Evolutionary conservation across 495 filamentous ascomycete species (phyloP).

Genomic region (Terfezia boudieri): DNA sequence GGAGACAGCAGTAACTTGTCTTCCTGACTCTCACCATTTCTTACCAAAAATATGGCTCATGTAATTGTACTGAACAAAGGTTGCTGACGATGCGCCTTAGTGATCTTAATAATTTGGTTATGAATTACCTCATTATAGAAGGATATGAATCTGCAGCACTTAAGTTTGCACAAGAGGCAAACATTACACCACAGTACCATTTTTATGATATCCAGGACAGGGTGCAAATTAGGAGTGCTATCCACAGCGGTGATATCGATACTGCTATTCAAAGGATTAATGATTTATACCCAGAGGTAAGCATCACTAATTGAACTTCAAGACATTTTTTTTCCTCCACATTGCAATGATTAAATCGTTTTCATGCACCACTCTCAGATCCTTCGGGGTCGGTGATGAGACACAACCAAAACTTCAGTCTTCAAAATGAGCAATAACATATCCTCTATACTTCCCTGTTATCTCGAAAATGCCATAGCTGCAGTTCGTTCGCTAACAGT

Average conservation of each 20-base stretch:
- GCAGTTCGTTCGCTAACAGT: too few species aligned
- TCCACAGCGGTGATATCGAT: slow-evolving; percentile 66
- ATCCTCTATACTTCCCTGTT: background rate
- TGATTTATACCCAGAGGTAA: slow-evolving; percentile 73
- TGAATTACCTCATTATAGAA: slow-evolving; percentile 93
- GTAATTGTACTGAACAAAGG: slow-evolving; percentile 19
- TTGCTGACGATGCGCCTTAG: slow-evolving; percentile 24
- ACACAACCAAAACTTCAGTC: slow-evolving; percentile 70
- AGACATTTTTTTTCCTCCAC: slow-evolving; percentile 3
- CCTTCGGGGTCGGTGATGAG: slow-evolving; percentile 68
- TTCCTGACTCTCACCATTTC: slow-evolving; percentile 28
- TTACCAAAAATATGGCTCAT: slow-evolving; percentile 6
- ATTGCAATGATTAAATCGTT: slow-evolving; percentile 79
- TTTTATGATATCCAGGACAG: slow-evolving; percentile 50
- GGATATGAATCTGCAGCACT: slow-evolving; percentile 83
- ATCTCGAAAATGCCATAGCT: too few species aligned
- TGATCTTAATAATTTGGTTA: slow-evolving; percentile 84
- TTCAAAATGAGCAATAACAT: slow-evolving; percentile 64
- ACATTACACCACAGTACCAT: slow-evolving; percentile 49
- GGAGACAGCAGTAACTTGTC: slow-evolving; percentile 67
- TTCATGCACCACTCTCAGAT: slow-evolving; percentile 99
- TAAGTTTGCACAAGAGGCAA: slow-evolving; percentile 86
- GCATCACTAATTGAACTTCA: slow-evolving; percentile 14
- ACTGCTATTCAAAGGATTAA: slow-evolving; percentile 70
- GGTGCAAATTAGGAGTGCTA: slow-evolving; percentile 56